Evolutionary conservation across 257 asterid species (phyloP).

Genomic region (Solanum dulcamara): DNA sequence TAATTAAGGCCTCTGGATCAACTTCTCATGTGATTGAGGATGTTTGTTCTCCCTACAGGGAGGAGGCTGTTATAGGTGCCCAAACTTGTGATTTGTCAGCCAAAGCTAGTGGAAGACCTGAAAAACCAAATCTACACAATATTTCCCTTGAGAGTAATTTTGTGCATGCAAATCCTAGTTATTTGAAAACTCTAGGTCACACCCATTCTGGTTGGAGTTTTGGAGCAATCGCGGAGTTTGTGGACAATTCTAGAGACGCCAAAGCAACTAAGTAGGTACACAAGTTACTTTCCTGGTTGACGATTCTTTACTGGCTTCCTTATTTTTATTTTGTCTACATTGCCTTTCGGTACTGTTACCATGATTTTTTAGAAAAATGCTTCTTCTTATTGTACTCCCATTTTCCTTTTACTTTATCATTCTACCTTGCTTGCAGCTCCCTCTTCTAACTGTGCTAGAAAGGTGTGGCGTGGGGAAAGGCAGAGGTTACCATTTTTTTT

Average conservation of each 20-base stretch:
- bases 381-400: background rate
- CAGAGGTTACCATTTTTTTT: background rate
- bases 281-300: background rate
- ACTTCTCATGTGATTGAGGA: constrained; percentile 22
- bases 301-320: background rate
- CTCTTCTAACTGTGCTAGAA: background rate
- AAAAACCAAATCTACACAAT: constrained; percentile 9
- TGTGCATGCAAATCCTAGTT: constrained; percentile 60
- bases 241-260: constrained; percentile 81
- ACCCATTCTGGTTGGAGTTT: constrained; percentile 80
- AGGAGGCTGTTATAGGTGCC: constrained; percentile 18
- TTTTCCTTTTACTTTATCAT: background rate
- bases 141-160: constrained; percentile 27
- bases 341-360: background rate
- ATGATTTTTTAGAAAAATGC: background rate
- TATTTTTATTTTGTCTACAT: background rate
- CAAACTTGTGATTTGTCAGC: constrained; percentile 14
- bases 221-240: constrained; percentile 85
- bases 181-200: constrained; percentile 63
- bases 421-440: background rate
- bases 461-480: background rate
- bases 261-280: constrained; percentile 54
- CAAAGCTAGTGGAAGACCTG: constrained; percentile 12
- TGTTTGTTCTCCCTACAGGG: constrained; percentile 10
- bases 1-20: constrained; percentile 35